Evolutionary conservation across 2,329 filamentous ascomycete genomes (phyloP).

Genomic region (Magnaporthales sp.): DNA sequence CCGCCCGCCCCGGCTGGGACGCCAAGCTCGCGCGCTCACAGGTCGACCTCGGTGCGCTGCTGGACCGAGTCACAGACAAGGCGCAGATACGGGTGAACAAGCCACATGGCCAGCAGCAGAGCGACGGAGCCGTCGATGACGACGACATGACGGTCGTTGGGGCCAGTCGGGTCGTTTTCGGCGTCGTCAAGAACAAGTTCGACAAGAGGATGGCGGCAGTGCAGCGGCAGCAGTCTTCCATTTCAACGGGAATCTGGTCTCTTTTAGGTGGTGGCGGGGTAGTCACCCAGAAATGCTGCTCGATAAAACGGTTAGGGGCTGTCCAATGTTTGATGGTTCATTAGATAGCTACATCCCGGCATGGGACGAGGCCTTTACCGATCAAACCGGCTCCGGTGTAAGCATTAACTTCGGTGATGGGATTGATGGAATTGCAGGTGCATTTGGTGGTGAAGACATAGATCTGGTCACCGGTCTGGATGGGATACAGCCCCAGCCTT

Average conservation of each 20-base stretch:
- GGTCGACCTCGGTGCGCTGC: constrained; percentile 29
- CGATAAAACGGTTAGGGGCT: constrained; percentile 21
- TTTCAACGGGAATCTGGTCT: neutral
- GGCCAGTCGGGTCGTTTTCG: constrained; percentile 36
- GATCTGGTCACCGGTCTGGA: neutral
- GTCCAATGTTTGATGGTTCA: constrained; percentile 44
- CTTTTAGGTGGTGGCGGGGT: constrained; percentile 6
- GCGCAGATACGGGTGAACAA: neutral
- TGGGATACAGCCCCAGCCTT: constrained; percentile 19
- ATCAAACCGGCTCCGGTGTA: constrained; percentile 6
- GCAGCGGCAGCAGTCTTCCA: constrained; percentile 10
- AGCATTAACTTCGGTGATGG: constrained; percentile 2
- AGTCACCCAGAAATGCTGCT: constrained; percentile 8
- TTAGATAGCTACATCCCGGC: constrained; percentile 34
- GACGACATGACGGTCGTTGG: constrained; percentile 29
- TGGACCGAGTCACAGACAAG: constrained; percentile 14
- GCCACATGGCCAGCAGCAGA: neutral
- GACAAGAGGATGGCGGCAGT: constrained; percentile 27
- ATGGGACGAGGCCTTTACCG: constrained; percentile 31
- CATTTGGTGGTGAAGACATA: neutral
- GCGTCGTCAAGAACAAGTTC: constrained; percentile 37
- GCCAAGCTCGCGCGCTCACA: constrained; percentile 27
- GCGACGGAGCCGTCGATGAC: constrained; percentile 9
- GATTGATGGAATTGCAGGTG: neutral
- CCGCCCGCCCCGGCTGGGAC: constrained; percentile 26